These are phyloP conservation scores for Argentina anserina DNA, from an alignment of 306 rosid species.

Conservation along the genomic window DNA sequence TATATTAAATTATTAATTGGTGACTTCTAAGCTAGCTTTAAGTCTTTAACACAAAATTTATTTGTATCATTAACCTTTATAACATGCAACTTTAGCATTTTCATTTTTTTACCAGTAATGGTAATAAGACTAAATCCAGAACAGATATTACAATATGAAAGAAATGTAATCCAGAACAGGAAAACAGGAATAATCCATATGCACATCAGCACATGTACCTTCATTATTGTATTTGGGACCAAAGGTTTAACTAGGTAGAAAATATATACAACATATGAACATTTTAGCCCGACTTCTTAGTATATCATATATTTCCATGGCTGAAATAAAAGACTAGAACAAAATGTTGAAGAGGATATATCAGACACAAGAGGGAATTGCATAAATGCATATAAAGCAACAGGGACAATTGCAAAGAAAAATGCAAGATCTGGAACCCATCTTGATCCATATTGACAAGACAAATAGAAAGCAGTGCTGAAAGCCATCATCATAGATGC, in stretches of 20 bases:
- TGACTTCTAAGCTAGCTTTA: too few species aligned
- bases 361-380: conserved; percentile 37
- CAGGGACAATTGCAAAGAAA: conserved; percentile 27
- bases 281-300: not conserved
- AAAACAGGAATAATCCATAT: too few species aligned
- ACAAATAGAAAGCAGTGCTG: conserved; percentile 38
- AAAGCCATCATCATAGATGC: conserved; percentile 46
- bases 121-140: too few species aligned
- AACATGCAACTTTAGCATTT: too few species aligned
- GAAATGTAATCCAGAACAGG: too few species aligned
- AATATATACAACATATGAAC: not conserved
- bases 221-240: not conserved
- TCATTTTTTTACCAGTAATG: too few species aligned
- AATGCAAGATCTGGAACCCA: conserved; percentile 35
- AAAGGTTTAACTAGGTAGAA: not conserved
- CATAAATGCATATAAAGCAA: conserved; percentile 26
- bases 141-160: too few species aligned
- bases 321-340: conserved; percentile 32
- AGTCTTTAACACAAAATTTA: too few species aligned
- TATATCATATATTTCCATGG: conserved; percentile 26
- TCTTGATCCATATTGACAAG: conserved; percentile 20
- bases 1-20: too few species aligned
- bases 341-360: conserved; percentile 33
- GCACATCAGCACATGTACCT: not conserved
- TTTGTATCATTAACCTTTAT: too few species aligned